Conservation (phyloP, 2,329 filamentous ascomycete species). For the Coniochaeta ligniaria region DNA sequence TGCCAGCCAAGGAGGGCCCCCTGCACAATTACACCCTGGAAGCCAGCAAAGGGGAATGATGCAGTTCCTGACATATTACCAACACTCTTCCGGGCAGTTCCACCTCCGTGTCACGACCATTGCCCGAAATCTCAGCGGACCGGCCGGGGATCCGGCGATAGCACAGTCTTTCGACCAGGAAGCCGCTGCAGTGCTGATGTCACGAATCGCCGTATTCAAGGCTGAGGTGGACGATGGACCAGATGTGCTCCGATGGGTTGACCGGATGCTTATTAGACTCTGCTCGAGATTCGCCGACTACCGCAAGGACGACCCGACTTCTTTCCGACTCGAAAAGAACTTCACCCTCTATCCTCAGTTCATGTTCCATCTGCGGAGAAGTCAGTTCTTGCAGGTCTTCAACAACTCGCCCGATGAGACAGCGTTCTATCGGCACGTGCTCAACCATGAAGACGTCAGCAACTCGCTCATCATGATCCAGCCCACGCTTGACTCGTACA, state of each 20-base stretch:
- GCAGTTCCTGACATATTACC: slow-evolving; percentile 97
- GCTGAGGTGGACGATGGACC: slow-evolving; percentile 96
- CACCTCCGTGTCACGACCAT: slow-evolving; percentile 94
- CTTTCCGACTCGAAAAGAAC: slow-evolving; percentile 96
- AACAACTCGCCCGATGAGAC: slow-evolving; percentile 99
- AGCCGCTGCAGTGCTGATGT: slow-evolving; percentile 95
- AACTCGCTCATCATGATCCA: slow-evolving; percentile 99
- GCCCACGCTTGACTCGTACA: slow-evolving; percentile 94
- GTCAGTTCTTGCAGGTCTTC: slow-evolving; percentile 97
- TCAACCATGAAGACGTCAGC: slow-evolving; percentile 94
- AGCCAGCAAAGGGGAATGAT: slow-evolving; percentile 90
- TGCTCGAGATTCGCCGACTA: slow-evolving; percentile 98
- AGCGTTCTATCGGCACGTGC: slow-evolving; percentile 94
- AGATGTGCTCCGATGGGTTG: slow-evolving; percentile 97
- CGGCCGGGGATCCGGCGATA: slow-evolving; percentile 87
- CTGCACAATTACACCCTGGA: slow-evolving; percentile 72
- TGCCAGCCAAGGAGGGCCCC: slow-evolving; percentile 80
- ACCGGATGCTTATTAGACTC: slow-evolving; percentile 93
- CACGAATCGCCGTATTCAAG: slow-evolving; percentile 98
- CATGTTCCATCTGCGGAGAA: slow-evolving; percentile 97
- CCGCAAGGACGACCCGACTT: slow-evolving; percentile 94
- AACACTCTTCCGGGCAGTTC: slow-evolving; percentile 93
- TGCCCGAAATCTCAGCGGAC: slow-evolving; percentile 82
- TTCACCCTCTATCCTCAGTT: slow-evolving; percentile 98
- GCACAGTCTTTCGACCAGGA: slow-evolving; percentile 98